A percentile compares a stretch with the other conserved stretches of the same genome.
phyloP scores from a whole-genome alignment of 768 basidiomycete species.

The Mycena filopes region DNA sequence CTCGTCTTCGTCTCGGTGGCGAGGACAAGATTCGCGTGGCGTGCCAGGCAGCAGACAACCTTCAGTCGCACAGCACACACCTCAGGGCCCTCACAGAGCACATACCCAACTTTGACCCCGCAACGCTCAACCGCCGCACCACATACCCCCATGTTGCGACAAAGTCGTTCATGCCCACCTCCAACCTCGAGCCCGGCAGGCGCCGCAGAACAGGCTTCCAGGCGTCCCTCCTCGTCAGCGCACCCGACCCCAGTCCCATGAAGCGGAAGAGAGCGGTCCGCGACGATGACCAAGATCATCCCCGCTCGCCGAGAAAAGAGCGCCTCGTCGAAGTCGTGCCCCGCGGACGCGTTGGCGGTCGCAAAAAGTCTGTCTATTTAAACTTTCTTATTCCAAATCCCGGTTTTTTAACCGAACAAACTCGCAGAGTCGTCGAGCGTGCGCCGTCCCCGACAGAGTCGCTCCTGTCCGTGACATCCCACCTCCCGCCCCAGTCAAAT shows the following conservation, averaged over 20 bases:
- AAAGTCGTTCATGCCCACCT: constrained; percentile 71
- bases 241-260: constrained; percentile 68
- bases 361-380: constrained; percentile 66
- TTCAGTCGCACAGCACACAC: constrained; percentile 72
- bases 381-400: constrained; percentile 9
- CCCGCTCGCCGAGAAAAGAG: constrained; percentile 74
- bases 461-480: constrained; percentile 75
- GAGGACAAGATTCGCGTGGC: constrained; percentile 99
- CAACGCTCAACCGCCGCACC: constrained; percentile 68
- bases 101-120: constrained; percentile 71
- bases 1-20: constrained; percentile 89
- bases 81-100: constrained; percentile 70
- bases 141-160: constrained; percentile 81
- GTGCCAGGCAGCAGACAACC: constrained; percentile 88
- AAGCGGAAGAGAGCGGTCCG: constrained; percentile 68
- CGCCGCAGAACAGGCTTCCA: constrained; percentile 64
- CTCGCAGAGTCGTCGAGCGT: constrained; percentile 65
- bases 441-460: constrained; percentile 80
- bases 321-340: constrained; percentile 56
- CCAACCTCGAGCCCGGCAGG: constrained; percentile 71
- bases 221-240: constrained; percentile 63
- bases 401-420: not conserved
- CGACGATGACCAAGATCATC: constrained; percentile 74
- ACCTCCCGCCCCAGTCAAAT: constrained; percentile 54
- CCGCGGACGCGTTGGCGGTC: constrained; percentile 62